Conservation (phyloP, 495 filamentous ascomycete species). For the Xylaria bambusicola region DNA sequence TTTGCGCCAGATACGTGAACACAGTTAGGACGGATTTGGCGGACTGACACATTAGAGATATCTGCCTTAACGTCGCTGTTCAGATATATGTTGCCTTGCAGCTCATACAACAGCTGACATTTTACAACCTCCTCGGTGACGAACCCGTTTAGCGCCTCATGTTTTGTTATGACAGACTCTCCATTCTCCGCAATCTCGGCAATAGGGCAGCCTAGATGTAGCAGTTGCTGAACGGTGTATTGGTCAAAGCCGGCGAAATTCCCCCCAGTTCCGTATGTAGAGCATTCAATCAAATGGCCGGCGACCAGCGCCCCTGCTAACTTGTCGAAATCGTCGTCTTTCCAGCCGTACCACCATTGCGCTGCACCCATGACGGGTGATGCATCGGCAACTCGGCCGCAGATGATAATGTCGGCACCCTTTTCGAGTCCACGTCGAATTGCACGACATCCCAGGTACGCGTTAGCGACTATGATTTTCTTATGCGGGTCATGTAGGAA, state of each 20-base stretch:
- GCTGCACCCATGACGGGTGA: constrained; percentile 55
- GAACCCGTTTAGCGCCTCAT: constrained; percentile 22
- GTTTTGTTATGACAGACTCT: constrained; percentile 26
- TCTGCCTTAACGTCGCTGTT: constrained; percentile 60
- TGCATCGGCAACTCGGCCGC: constrained; percentile 58
- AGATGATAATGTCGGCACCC: constrained; percentile 61
- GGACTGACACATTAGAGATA: constrained; percentile 50
- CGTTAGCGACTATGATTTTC: constrained; percentile 38
- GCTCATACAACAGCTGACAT: constrained; percentile 60
- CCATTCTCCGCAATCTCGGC: constrained; percentile 47
- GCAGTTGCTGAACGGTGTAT: constrained; percentile 40
- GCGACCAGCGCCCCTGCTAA: constrained; percentile 54
- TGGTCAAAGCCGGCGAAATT: constrained; percentile 60
- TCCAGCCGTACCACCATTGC: constrained; percentile 53
- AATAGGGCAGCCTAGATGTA: constrained; percentile 58
- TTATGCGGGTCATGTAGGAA: constrained; percentile 30
- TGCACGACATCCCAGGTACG: constrained; percentile 52
- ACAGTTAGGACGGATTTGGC: constrained; percentile 44
- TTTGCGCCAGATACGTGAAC: constrained; percentile 47
- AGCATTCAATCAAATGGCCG: constrained; percentile 59
- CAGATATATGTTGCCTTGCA: constrained; percentile 58
- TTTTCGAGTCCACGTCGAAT: constrained; percentile 51
- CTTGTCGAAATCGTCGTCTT: constrained; percentile 42
- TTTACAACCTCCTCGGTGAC: constrained; percentile 49
- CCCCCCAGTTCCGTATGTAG: constrained; percentile 55